These are phyloP conservation scores for Chalciporus sphaerocephalus DNA, from an alignment of 768 basidiomycete species.

Conservation along the genomic window DNA sequence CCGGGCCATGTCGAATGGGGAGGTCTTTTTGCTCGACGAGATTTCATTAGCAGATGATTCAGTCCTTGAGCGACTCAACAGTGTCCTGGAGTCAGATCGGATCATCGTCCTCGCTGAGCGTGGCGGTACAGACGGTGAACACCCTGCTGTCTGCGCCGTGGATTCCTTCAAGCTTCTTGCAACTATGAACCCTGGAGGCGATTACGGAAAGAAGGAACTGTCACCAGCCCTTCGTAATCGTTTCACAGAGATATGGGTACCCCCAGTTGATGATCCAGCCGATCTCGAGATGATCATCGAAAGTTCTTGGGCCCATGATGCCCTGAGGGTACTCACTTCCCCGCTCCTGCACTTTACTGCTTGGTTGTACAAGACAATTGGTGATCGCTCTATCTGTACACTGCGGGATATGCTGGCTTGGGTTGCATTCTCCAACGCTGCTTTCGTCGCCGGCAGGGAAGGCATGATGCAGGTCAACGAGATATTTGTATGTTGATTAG, in stretches of 20 bases:
- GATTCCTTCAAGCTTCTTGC: conserved; percentile 83
- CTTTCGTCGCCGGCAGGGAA: conserved; percentile 32
- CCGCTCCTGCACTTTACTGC: conserved; percentile 71
- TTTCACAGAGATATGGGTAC: conserved; percentile 99
- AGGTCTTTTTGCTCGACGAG: conserved; percentile 89
- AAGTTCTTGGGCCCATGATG: conserved; percentile 58
- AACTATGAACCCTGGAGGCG: conserved; percentile 99
- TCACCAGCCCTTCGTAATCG: conserved; percentile 95
- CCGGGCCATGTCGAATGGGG: conserved; percentile 81
- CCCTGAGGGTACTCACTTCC: conserved; percentile 51
- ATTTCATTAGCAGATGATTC: conserved; percentile 98
- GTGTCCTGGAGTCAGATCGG: conserved; percentile 88
- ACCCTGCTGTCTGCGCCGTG: conserved; percentile 61
- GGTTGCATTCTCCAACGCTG: conserved; percentile 81
- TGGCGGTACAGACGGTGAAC: conserved; percentile 68
- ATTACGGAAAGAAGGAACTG: conserved; percentile 98
- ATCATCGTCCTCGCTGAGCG: conserved; percentile 90
- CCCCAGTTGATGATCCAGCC: conserved; percentile 62
- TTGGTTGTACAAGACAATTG: conserved; percentile 66
- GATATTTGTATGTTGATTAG: conserved; percentile 58
- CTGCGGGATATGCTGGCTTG: conserved; percentile 90
- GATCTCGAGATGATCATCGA: conserved; percentile 80
- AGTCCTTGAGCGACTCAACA: conserved; percentile 93
- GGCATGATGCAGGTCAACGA: conserved; percentile 40
- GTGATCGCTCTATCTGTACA: conserved; percentile 63